Base-by-base conservation (phyloP, 75 land plant species). In the Selaginella tamariscina region DNA sequence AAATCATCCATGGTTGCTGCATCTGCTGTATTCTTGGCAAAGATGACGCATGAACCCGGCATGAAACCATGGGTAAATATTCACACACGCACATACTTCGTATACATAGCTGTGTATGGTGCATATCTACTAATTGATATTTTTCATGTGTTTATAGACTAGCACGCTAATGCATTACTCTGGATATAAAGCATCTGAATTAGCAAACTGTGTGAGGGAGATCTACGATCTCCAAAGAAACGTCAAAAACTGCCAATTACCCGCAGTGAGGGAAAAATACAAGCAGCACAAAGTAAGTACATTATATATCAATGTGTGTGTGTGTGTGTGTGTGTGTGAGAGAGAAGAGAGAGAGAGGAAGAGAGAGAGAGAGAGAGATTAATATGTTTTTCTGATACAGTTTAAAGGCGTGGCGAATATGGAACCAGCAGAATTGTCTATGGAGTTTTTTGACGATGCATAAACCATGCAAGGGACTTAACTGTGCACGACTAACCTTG, bases 221-320 rank as follows among this genome's bases (percentile, higher is more conserved):
- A 55, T 88, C 28, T 83, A 82, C 72, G 80, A 76, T 2, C 68
- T 88, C 71, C 86, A 88, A 31, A 30, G 81, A 26, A 72, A 70
- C 32, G 78, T 73, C 57, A 74, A 67, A 67, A 69, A 69, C 18
- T 66, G 77, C 22, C 18, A 70, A 33, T 67, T 79, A 64, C 33
- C 55, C 26, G 93, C 93, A 30, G 32, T 88, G n/a, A 80, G 84
- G 69, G 81, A 82, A 13, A 88, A 86, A 65, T 88, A 86, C 79
- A 77, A 71, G 62, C 81, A 88, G 30, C 89, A 82, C 22, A 84
- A 82, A 85, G 93, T 88, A 77, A 15, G n/a, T n/a, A n/a, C n/a
- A n/a, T n/a, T n/a, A n/a, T n/a, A n/a, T n/a, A n/a, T n/a, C n/a
- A n/a, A n/a, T n/a, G n/a, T n/a, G n/a, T n/a, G n/a, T n/a, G n/a